Conservation (phyloP, 2,329 filamentous ascomycete species). For the Ophiocordyceps camponoti-rufipedis region DNA sequence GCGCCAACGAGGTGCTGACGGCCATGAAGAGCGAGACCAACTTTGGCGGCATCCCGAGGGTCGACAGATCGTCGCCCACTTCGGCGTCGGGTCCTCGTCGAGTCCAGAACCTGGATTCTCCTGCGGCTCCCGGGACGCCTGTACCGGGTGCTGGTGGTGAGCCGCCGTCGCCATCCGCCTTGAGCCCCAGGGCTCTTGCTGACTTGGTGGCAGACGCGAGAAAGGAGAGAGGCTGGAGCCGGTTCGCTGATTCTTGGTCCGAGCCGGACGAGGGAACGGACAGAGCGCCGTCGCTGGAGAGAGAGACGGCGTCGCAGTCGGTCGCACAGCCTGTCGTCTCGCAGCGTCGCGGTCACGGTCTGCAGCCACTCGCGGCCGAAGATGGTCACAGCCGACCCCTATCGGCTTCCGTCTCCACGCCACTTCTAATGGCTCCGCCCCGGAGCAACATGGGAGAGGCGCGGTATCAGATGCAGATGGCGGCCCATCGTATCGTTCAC, state of each 20-base stretch:
- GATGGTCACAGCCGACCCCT: background rate
- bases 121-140: conserved; percentile 28
- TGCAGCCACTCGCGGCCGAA: background rate
- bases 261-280: background rate
- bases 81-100: conserved; percentile 24
- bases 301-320: background rate
- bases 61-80: conserved; percentile 14
- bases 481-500: conserved; percentile 12
- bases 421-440: conserved; percentile 31
- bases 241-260: background rate
- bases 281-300: background rate
- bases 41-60: conserved; percentile 22
- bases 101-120: conserved; percentile 38
- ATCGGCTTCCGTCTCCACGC: conserved; percentile 2
- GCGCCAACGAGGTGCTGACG: conserved; percentile 66
- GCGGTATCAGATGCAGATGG: conserved; percentile 15
- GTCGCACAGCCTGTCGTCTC: background rate
- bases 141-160: conserved; percentile 17
- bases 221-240: conserved; percentile 10
- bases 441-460: conserved; percentile 14
- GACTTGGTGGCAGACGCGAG: conserved; percentile 13
- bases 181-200: conserved; percentile 2
- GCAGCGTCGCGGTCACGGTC: background rate
- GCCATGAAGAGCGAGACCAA: conserved; percentile 53
- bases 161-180: background rate